A percentile compares a stretch with the other conserved stretches of the same genome.
Conservation (phyloP, 768 basidiomycete genomes). For the Erythrobasidium yunnanense region DNA sequence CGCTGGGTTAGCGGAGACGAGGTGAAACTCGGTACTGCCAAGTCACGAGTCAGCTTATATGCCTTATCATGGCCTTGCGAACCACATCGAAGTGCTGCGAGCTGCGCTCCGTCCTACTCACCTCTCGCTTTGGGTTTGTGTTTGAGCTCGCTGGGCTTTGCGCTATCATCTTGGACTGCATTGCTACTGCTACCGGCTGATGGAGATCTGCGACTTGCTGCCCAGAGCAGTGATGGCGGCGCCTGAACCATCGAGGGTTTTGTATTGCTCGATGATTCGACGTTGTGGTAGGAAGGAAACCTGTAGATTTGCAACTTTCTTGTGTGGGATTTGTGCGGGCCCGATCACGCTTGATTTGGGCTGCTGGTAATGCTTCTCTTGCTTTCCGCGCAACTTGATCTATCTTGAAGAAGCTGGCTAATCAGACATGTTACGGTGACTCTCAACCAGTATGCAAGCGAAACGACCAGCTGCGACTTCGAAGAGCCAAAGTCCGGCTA, state of each 20-base stretch:
- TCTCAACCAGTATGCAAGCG: not conserved
- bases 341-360: no score
- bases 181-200: not conserved
- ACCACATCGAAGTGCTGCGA: not conserved
- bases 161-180: not conserved
- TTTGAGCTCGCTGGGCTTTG: not conserved
- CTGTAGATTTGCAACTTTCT: no score
- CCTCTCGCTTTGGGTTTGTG: no score
- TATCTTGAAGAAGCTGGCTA: no score
- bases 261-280: not conserved
- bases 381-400: no score
- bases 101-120: no score
- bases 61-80: not conserved
- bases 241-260: constrained; percentile 10
- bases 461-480: not conserved
- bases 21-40: constrained; percentile 2
- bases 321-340: no score
- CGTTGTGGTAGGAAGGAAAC: not conserved
- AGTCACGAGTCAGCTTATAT: not conserved
- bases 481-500: not conserved
- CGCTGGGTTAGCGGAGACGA: constrained; percentile 20
- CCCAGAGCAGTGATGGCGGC: constrained; percentile 19
- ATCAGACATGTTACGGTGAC: not conserved
- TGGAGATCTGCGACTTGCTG: not conserved
- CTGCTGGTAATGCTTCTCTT: no score